These are phyloP conservation scores for Penicillium sp. DNA, from an alignment of 2,329 filamentous ascomycete species.

Conservation along the genomic window DNA sequence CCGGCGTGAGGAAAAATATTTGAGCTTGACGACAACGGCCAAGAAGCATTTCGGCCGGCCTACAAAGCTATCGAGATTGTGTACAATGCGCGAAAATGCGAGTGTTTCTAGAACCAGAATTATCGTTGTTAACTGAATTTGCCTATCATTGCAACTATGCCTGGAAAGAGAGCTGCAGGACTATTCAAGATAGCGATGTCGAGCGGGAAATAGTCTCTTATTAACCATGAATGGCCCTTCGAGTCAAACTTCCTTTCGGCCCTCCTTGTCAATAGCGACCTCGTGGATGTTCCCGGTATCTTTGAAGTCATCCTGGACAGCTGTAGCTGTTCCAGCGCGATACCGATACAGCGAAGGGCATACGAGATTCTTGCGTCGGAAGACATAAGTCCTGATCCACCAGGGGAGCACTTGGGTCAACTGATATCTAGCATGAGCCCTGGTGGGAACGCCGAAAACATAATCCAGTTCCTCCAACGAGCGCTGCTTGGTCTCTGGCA, in stretches of 20 bases:
- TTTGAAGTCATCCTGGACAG: neutral
- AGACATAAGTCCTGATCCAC: conserved; percentile 62
- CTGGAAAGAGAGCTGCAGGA: no score
- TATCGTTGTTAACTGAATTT: no score
- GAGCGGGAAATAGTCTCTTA: no score
- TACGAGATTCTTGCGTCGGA: conserved; percentile 52
- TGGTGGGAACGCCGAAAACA: conserved; percentile 57
- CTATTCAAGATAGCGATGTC: no score
- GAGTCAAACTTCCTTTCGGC: neutral
- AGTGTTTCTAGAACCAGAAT: no score
- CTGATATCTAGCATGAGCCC: conserved; percentile 59
- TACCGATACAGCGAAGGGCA: conserved; percentile 54
- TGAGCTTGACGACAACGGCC: no score
- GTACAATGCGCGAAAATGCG: no score
- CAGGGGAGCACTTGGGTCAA: conserved; percentile 59
- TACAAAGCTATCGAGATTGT: no score
- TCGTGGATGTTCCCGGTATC: neutral
- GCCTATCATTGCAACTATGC: no score
- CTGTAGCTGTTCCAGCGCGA: neutral
- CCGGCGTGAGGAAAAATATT: no score
- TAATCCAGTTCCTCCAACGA: conserved; percentile 60
- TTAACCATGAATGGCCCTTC: neutral
- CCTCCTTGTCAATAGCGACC: neutral
- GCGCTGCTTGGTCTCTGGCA: conserved; percentile 56
- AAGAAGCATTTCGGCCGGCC: no score